Evolutionary conservation across 495 filamentous ascomycete species (phyloP).

Genomic region (Trypethelium eluteriae): DNA sequence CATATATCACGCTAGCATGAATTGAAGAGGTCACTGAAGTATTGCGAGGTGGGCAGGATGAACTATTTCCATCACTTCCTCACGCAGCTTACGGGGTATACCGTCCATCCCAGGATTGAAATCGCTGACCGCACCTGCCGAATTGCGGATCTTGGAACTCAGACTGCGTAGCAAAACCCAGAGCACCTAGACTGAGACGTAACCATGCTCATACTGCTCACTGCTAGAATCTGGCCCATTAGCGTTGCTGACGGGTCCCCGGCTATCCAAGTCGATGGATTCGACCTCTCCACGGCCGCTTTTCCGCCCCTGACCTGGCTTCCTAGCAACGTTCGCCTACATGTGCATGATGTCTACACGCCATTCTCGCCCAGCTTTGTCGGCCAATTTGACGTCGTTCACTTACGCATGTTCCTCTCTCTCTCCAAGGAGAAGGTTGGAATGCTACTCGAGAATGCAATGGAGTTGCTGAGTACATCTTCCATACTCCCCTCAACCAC

Average conservation of each 20-base stretch:
- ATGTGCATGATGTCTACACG: constrained; percentile 29
- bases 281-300: constrained; percentile 31
- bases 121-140: not conserved
- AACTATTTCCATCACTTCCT: constrained; percentile 17
- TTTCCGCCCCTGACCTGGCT: constrained; percentile 29
- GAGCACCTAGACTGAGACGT: not conserved
- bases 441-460: constrained; percentile 22
- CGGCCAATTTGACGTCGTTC: constrained; percentile 35
- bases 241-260: constrained; percentile 18
- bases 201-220: not conserved
- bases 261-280: constrained; percentile 21
- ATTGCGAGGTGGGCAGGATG: too few relatives aligned
- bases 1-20: too few relatives aligned
- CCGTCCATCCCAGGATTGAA: constrained; percentile 1
- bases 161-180: not conserved
- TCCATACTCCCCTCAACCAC: too few relatives aligned
- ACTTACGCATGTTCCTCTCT: constrained; percentile 32
- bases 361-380: constrained; percentile 23
- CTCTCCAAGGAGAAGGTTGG: constrained; percentile 25
- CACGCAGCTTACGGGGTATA: constrained; percentile 15
- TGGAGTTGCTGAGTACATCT: constrained; percentile 26
- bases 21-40: too few relatives aligned
- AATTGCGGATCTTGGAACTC: constrained; percentile 18
- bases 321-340: constrained; percentile 30
- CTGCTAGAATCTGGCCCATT: constrained; percentile 28